Evolutionary conservation across 2,329 filamentous ascomycete species (phyloP).

Genomic region (Epicoccum sorghinum): DNA sequence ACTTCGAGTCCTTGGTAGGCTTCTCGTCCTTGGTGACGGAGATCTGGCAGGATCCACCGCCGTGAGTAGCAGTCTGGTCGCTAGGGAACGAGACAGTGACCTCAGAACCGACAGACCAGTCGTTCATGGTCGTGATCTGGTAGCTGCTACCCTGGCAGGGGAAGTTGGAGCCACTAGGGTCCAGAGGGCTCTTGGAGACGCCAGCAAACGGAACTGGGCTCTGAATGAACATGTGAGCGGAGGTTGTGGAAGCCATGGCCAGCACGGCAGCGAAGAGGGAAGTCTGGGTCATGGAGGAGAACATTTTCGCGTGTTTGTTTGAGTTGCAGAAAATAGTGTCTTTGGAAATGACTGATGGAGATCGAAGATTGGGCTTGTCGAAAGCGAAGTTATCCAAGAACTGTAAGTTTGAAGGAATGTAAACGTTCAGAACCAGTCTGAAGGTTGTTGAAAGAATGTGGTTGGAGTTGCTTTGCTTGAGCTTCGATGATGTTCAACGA

Average conservation of each 20-base stretch:
- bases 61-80: conserved; percentile 75
- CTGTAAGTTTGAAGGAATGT: conserved; percentile 18
- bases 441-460: conserved; percentile 15
- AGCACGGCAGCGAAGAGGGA: conserved; percentile 26
- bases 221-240: conserved; percentile 77
- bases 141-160: conserved; percentile 71
- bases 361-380: conserved; percentile 15
- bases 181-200: conserved; percentile 61
- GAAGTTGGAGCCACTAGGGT: conserved; percentile 66
- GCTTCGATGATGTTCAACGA: conserved; percentile 17
- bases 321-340: neutral
- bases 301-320: conserved; percentile 15
- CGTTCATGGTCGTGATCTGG: conserved; percentile 61
- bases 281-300: conserved; percentile 16
- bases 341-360: conserved; percentile 11
- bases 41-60: conserved; percentile 89
- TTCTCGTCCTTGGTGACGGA: conserved; percentile 76
- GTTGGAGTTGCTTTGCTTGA: conserved; percentile 15
- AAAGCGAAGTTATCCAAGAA: conserved; percentile 3
- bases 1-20: conserved; percentile 71
- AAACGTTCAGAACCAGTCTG: conserved; percentile 20
- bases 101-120: conserved; percentile 66
- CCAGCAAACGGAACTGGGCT: conserved; percentile 69
- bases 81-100: conserved; percentile 66
- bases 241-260: conserved; percentile 61